phyloP scores from a whole-genome alignment of 2,329 filamentous ascomycete genomes.

The Xylaria sp. region DNA sequence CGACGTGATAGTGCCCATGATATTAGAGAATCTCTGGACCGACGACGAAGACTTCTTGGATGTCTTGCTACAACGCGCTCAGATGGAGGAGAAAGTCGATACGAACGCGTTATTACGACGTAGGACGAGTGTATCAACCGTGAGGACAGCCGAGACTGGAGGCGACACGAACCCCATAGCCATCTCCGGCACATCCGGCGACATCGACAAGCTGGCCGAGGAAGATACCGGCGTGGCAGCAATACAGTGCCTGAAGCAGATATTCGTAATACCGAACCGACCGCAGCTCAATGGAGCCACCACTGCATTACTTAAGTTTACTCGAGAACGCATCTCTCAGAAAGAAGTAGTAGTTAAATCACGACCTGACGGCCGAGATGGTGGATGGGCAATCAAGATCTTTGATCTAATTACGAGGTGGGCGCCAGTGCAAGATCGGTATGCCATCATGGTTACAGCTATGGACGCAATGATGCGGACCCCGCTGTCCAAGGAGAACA shows the following conservation, averaged over 20 bases:
- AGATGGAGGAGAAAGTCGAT: conserved; percentile 75
- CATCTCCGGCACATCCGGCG: conserved; percentile 82
- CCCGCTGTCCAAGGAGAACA: conserved; percentile 74
- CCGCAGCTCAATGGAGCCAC: conserved; percentile 85
- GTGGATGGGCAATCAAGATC: conserved; percentile 83
- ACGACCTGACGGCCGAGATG: conserved; percentile 58
- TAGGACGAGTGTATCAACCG: conserved; percentile 82
- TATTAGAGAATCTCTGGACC: conserved; percentile 87
- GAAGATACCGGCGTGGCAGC: conserved; percentile 88
- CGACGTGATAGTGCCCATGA: conserved; percentile 81
- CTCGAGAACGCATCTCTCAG: conserved; percentile 68
- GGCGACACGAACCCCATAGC: conserved; percentile 75
- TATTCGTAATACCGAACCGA: conserved; percentile 85
- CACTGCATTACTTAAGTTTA: conserved; percentile 77
- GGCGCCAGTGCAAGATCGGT: conserved; percentile 94
- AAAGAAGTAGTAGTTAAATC: conserved; percentile 64
- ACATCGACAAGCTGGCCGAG: conserved; percentile 90
- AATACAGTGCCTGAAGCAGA: conserved; percentile 84
- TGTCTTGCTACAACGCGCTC: conserved; percentile 72
- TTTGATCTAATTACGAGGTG: conserved; percentile 84
- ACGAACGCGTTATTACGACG: conserved; percentile 71
- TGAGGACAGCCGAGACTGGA: conserved; percentile 74
- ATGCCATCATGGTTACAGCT: conserved; percentile 84
- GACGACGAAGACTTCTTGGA: conserved; percentile 76
- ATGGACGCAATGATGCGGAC: conserved; percentile 79